Evolutionary conservation across 2,329 filamentous ascomycete species (phyloP), one percentile per base, ranked within the genome.

Genomic region (Coleophoma crateriformis): DNA sequence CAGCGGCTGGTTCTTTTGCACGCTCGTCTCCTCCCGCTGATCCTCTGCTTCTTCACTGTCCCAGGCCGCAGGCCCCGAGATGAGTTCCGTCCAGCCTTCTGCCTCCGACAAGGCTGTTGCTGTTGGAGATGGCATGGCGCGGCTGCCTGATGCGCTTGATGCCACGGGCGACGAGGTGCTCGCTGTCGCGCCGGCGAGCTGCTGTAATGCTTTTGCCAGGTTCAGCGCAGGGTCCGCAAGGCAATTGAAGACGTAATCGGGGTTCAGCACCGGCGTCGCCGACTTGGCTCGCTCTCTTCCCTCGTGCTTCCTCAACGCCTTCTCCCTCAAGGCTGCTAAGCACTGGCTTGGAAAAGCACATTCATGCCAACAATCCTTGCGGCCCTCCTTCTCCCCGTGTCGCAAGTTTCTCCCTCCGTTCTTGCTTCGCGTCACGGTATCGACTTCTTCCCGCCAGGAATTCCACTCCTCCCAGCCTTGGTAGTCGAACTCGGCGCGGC

Each of bases 271-370:
- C 6, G 7, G 27, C 27, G 27, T 27, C 6, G 6, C 27, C 27
- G 27, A 27, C 27, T 27, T 27, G 27, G 27, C 8, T 27, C 27
- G 7, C 15, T 20, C 37, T 7, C 46, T 41, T 14, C 20, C 32
- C 20, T 32, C 17, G 33, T 20, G 10, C 3, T 47, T 37, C 13
- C 32, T 3, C 14, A 14, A 41, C 11, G 33, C 44, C 27, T 34
- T 19, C 2, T 51, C 46, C 17, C 15, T 22, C 14, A 33, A 40
- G 13, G 27, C 48, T 15, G 12, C 33, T 39, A 37, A 13, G 39
- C 58, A 60, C 27, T 58, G 53, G 11, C 48, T 50, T 1, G 56
- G 58, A 50, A 56, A 58, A 51, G 54, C 47, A 39, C 58, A 60
- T 33, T 58, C 56, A 1, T 38, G 32, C 54, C 52, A 58, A 40